These are phyloP conservation scores for Diplodia corticola DNA, from an alignment of 2,329 filamentous ascomycete species.

Conservation along the genomic window DNA sequence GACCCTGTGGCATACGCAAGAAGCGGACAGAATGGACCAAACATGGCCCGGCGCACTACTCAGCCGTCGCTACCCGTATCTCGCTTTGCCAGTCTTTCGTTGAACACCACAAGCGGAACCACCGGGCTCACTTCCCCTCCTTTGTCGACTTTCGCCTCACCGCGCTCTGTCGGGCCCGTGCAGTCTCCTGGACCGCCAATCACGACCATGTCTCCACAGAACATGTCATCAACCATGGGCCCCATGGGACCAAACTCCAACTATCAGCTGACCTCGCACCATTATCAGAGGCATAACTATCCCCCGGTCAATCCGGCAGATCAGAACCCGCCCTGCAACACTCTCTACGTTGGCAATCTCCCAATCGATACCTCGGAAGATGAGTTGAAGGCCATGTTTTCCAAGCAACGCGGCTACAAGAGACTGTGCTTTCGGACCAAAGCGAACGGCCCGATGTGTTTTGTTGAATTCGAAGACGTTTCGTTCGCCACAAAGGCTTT, in stretches of 20 bases:
- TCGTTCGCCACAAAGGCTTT: conserved; percentile 89
- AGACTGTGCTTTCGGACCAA: conserved; percentile 93
- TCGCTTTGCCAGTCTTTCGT: conserved; percentile 68
- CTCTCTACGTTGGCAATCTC: conserved; percentile 94
- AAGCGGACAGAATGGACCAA: conserved; percentile 56
- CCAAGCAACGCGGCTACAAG: conserved; percentile 91
- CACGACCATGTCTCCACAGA: conserved; percentile 49
- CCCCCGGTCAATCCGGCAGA: conserved; percentile 92
- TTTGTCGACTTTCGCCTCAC: conserved; percentile 54
- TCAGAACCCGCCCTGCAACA: conserved; percentile 97
- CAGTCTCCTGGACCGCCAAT: conserved; percentile 50
- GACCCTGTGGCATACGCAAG: conserved; percentile 73
- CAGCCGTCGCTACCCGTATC: conserved; percentile 70
- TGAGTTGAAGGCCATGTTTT: conserved; percentile 91
- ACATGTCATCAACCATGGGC: conserved; percentile 59
- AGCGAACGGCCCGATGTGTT: conserved; percentile 95
- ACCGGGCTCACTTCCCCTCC: conserved; percentile 51
- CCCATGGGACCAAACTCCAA: conserved; percentile 51
- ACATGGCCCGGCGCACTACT: conserved; percentile 64
- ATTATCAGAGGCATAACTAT: conserved; percentile 66
- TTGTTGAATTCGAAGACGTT: conserved; percentile 95
- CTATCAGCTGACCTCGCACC: conserved; percentile 58
- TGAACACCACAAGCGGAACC: conserved; percentile 63
- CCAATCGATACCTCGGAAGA: conserved; percentile 92
- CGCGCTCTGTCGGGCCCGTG: conserved; percentile 50